Evolutionary conservation across 1,284 basidiomycete genomes (phyloP), one percentile per base, ranked within the genome.

Genomic region (Ustilago hordei): DNA sequence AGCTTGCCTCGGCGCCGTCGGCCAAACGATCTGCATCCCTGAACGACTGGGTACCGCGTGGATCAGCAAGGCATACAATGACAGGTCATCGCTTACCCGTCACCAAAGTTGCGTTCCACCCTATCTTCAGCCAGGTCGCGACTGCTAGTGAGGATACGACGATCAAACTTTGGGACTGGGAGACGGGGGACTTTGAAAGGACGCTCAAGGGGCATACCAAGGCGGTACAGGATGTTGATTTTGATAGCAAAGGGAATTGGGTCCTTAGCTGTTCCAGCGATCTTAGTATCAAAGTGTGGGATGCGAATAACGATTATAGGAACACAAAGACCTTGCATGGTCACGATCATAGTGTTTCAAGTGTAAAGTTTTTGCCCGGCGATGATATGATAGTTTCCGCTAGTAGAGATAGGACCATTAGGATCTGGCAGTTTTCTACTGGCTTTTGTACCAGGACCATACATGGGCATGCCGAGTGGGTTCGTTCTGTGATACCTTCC

Each of bases 121-220:
- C 94, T 0, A 89, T 91, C 35, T 95, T 93, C 87, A 93, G 91
- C 45, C 88, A 93, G 15, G 86, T 95, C 36, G 94, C 93, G 11
- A 92, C 91, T 35, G 93, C 93, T 6, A 93, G 92, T 79, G 94
- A 95, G 83, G 94, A 96, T 84, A 89, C 92, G 41, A 94, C 91
- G 2, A 90, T 95, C 80, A 95, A 95, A 88, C 91, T 96, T 58
- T 95, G 94, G 94, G 94, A 96, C 84, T 96, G 94, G 94, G 94
- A 96, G 85, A 93, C 93, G 43, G 94, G 94, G 32, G 94, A 95
- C 78, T 93, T 95, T 82, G 95, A 96, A 86, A 88, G 93, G 68
- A 95, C 95, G 8, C 87, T 96, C 68, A 96, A 95, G 87, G 93
- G 94, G 0, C 94, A 96, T 87, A 95, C 94, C 41, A 94, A 93